phyloP scores from a whole-genome alignment of 2,329 filamentous ascomycete species.

The Rachicladosporium sp. region DNA sequence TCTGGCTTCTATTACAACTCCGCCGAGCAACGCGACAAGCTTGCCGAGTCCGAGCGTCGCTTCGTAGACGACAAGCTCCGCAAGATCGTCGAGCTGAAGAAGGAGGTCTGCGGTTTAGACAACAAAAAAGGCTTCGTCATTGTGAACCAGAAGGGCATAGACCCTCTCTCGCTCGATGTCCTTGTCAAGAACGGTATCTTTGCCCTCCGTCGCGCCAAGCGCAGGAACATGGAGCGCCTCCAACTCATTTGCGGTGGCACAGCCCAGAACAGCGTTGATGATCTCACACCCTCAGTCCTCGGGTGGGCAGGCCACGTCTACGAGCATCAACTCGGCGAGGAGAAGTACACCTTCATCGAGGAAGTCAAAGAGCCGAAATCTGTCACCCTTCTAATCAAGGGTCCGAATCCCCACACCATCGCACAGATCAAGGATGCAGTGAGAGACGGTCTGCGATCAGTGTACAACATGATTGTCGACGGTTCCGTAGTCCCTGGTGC shows the following conservation, averaged over 20 bases:
- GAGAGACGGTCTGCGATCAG: conserved; percentile 82
- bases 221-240: conserved; percentile 96
- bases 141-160: conserved; percentile 98
- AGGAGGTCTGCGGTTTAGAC: conserved; percentile 88
- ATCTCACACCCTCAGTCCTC: conserved; percentile 73
- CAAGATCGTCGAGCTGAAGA: conserved; percentile 97
- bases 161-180: conserved; percentile 88
- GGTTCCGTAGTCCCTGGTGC: conserved; percentile 87
- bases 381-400: conserved; percentile 94
- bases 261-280: conserved; percentile 93
- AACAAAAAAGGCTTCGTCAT: conserved; percentile 92
- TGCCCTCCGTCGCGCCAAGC: conserved; percentile 85
- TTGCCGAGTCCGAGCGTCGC: conserved; percentile 90
- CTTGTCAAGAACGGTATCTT: conserved; percentile 97
- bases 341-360: conserved; percentile 98
- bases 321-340: conserved; percentile 92
- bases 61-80: conserved; percentile 94
- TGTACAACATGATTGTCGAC: conserved; percentile 99
- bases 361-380: conserved; percentile 98
- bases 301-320: conserved; percentile 96
- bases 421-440: conserved; percentile 94
- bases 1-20: conserved; percentile 97
- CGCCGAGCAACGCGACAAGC: conserved; percentile 91
- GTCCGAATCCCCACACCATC: conserved; percentile 92
- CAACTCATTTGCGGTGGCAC: conserved; percentile 87